Percentiles rank a stretch among this genome's conserved stretches.
Conservation (phyloP, 805 yeast species). For the Lachancea waltii region DNA sequence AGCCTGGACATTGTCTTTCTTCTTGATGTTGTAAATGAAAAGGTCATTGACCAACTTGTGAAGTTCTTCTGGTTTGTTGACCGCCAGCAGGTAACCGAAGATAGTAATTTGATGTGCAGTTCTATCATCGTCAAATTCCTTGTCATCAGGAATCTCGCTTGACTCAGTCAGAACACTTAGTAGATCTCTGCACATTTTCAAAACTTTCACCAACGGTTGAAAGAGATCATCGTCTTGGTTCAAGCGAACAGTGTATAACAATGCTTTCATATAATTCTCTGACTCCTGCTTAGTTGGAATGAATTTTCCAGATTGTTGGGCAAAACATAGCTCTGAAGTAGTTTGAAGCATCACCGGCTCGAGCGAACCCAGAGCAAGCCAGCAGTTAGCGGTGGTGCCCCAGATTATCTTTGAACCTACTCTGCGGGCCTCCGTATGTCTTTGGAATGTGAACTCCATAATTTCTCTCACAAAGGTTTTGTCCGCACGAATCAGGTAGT, state of each 20-base stretch:
- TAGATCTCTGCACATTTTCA: constrained; percentile 53
- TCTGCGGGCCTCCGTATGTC: constrained; percentile 51
- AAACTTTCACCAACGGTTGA: constrained; percentile 41
- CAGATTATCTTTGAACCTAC: constrained; percentile 63
- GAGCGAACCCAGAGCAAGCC: constrained; percentile 15
- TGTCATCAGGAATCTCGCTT: constrained; percentile 68
- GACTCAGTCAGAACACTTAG: constrained; percentile 59
- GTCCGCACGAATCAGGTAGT: constrained; percentile 51
- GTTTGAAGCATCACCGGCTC: constrained; percentile 16
- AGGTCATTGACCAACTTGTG: constrained; percentile 72
- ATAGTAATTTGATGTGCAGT: constrained; percentile 72
- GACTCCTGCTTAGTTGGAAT: constrained; percentile 22
- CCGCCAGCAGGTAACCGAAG: constrained; percentile 68
- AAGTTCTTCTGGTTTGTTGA: constrained; percentile 71
- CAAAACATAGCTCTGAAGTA: constrained; percentile 26
- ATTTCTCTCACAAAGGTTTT: constrained; percentile 58
- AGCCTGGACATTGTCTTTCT: constrained; percentile 68
- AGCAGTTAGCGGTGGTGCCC: constrained; percentile 43
- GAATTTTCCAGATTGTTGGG: constrained; percentile 22
- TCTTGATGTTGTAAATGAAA: constrained; percentile 55
- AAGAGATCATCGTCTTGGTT: constrained; percentile 59
- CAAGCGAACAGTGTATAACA: constrained; percentile 18
- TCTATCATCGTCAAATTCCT: constrained; percentile 82
- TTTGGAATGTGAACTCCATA: constrained; percentile 61
- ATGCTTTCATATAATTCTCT: constrained; percentile 16